A percentile compares a stretch with the other conserved stretches of the same genome.
phyloP scores from a whole-genome alignment of 768 basidiomycete genomes.

The Paxillus rubicundulus region DNA sequence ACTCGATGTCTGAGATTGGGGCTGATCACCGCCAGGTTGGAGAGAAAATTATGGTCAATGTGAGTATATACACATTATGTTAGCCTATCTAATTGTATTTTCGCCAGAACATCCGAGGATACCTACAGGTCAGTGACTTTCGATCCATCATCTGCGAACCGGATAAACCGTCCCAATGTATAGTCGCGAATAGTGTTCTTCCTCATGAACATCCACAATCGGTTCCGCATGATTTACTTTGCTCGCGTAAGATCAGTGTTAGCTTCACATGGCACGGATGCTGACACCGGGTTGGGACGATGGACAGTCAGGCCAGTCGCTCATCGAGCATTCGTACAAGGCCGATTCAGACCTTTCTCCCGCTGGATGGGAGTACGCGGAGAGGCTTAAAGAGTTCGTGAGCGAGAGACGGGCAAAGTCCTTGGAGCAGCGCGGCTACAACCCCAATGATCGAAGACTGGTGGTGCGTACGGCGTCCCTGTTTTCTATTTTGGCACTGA shows the following conservation, averaged over 20 bases:
- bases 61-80: conserved; percentile 34
- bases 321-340: conserved; percentile 98
- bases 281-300: not conserved
- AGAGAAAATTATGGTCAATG: conserved; percentile 94
- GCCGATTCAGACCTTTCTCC: conserved; percentile 96
- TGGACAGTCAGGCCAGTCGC: conserved; percentile 88
- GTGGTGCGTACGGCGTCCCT: conserved; percentile 48
- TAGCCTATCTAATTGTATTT: not conserved
- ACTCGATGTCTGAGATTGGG: not conserved
- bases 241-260: conserved; percentile 63
- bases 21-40: conserved; percentile 59
- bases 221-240: conserved; percentile 92
- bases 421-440: conserved; percentile 66
- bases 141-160: not conserved
- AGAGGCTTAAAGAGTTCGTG: conserved; percentile 86
- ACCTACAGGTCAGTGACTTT: conserved; percentile 62
- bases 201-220: conserved; percentile 98
- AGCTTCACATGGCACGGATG: not conserved
- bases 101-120: conserved; percentile 76
- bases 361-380: conserved; percentile 94
- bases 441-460: conserved; percentile 56
- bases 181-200: conserved; percentile 97
- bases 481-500: not conserved
- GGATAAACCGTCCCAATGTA: conserved; percentile 7
- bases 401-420: conserved; percentile 76